Evolutionary conservation across 2,329 filamentous ascomycete species (phyloP), one percentile per base, ranked within the genome.

Genomic region (Microascus cirrosus): DNA sequence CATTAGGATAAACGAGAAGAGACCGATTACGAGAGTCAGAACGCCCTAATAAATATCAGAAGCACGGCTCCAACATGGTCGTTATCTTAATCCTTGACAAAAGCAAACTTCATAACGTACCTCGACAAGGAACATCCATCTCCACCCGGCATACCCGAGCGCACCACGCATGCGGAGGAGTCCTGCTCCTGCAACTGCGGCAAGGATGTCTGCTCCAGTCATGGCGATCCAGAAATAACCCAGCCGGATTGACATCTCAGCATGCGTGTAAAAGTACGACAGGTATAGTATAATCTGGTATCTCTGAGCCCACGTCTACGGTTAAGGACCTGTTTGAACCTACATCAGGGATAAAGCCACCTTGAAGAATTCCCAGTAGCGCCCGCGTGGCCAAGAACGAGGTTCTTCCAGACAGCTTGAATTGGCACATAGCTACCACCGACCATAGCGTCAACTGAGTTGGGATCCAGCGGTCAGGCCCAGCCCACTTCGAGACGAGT

Each of bases 401-500:
- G 1, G 64, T 61, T 15, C 71, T 64, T 0, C 73, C 72, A 0
- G 59, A 65, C 1, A 77, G 63, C 67, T 70, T 73, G 57, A 70
- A 76, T 63, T 82, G 80, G 4, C 70, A 70, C 11, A 70, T 67
- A 0, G 81, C 76, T 7, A 83, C 75, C 3, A 82, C 62, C 62
- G 77, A 81, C 80, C 79, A 83, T 3, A 76, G 71, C 5, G 76
- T 68, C 71, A 85, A 81, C 63, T 82, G 80, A 56, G 78, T 69
- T 0, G 82, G 82, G 55, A 84, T 83, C 80, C 80, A 84, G 28
- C 77, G 74, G 61, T 84, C 81, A 0, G 79, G 79, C 0, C 78
- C 82, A 57, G 81, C 66, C 74, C 74, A 82, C 65, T 85, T 82
- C 59, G 71, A 74, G 45, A 85, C 70, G 18, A 86, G 70, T 64